Conservation (phyloP, 306 rosid species). For the Rosa rugosa region DNA sequence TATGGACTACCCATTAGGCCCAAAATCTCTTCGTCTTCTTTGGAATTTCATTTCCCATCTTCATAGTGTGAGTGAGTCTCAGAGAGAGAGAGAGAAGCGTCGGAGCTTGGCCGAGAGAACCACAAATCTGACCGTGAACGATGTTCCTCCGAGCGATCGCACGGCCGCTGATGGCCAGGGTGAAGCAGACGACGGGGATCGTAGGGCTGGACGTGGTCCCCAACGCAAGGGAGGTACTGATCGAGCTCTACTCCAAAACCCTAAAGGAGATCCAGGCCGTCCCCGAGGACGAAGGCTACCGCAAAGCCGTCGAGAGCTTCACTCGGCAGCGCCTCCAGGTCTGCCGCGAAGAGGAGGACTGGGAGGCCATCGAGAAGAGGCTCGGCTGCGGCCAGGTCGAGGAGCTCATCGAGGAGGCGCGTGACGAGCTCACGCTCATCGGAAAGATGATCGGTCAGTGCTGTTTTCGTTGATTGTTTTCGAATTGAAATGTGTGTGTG, state of each 20-base stretch:
- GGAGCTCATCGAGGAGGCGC: constrained; percentile 95
- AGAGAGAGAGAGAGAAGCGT: neutral
- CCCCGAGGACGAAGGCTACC: constrained; percentile 88
- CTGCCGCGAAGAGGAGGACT: constrained; percentile 73
- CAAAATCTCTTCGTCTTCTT: neutral
- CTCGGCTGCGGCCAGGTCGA: constrained; percentile 90
- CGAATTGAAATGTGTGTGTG: neutral
- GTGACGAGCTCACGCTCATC: constrained; percentile 80
- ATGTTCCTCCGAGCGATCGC: constrained; percentile 82
- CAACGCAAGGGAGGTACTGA: constrained; percentile 76
- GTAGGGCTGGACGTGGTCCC: constrained; percentile 87
- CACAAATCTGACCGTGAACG: neutral
- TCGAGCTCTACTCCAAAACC: constrained; percentile 68
- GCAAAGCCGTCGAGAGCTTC: constrained; percentile 89
- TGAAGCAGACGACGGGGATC: constrained; percentile 88
- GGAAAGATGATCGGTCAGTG: constrained; percentile 66
- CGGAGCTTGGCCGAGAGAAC: neutral
- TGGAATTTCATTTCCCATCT: constrained; percentile 18
- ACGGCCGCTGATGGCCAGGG: constrained; percentile 82
- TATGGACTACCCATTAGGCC: neutral
- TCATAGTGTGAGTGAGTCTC: neutral
- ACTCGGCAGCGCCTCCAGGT: constrained; percentile 69
- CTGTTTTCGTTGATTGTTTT: neutral
- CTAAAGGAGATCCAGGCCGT: constrained; percentile 82
- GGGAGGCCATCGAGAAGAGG: constrained; percentile 76